A percentile compares a stretch with the other conserved stretches of the same genome.
phyloP scores from a whole-genome alignment of 306 rosid species.

The Sicyos edulis region DNA sequence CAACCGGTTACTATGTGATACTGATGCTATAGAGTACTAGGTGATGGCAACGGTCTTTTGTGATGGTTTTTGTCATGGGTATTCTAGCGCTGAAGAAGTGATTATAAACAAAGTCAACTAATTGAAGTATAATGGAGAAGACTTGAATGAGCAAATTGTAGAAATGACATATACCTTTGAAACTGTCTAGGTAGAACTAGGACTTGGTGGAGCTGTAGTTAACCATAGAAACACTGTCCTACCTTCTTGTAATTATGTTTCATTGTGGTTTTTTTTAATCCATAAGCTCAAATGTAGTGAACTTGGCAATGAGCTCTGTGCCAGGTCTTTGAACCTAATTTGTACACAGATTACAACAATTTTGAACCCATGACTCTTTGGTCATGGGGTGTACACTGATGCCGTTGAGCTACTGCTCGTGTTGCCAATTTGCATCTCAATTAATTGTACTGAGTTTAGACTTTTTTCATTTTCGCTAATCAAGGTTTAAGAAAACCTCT shows the following conservation, averaged over 20 bases:
- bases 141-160: neutral
- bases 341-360: too few relatives aligned
- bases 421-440: too few relatives aligned
- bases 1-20: too few relatives aligned
- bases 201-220: neutral
- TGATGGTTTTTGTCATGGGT: neutral
- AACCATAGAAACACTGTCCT: neutral
- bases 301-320: neutral
- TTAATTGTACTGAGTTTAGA: neutral
- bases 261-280: neutral
- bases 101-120: neutral
- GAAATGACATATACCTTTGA: neutral
- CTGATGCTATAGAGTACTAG: too few relatives aligned
- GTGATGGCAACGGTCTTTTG: neutral
- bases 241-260: neutral
- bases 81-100: neutral
- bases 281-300: slow-evolving; percentile 1
- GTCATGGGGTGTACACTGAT: too few relatives aligned
- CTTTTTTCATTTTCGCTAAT: neutral
- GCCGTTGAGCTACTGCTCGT: too few relatives aligned
- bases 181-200: neutral
- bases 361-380: too few relatives aligned
- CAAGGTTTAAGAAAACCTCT: neutral
- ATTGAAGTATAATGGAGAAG: slow-evolving; percentile 11
- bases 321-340: neutral